phyloP scores from a whole-genome alignment of 768 basidiomycete genomes.

The Russula dissimulans region DNA sequence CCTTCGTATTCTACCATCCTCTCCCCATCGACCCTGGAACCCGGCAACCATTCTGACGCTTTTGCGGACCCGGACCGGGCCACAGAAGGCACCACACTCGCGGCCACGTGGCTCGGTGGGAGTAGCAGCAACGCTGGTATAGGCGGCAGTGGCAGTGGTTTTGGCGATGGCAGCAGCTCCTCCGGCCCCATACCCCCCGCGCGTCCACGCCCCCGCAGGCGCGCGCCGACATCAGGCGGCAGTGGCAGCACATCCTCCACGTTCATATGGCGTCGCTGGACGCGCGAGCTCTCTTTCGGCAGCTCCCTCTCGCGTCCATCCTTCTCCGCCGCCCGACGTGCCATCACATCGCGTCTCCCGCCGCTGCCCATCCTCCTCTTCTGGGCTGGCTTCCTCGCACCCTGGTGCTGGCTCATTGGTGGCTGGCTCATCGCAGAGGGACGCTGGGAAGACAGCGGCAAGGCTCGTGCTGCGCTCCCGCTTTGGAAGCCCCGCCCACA shows the following conservation, averaged over 20 bases:
- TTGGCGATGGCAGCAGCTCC: neutral
- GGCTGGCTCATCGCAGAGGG: slow-evolving; percentile 48
- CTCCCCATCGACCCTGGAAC: neutral
- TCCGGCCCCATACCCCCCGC: neutral
- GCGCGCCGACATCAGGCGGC: slow-evolving; percentile 15
- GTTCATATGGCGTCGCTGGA: slow-evolving; percentile 26
- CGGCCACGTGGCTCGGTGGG: neutral
- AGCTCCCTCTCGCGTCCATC: slow-evolving; percentile 10
- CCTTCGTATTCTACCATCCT: slow-evolving; percentile 3
- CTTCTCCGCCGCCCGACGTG: slow-evolving; percentile 9
- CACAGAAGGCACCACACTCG: slow-evolving; percentile 1
- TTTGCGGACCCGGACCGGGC: neutral
- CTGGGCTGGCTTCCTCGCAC: slow-evolving; percentile 65
- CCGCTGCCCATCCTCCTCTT: slow-evolving; percentile 40
- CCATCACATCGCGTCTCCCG: slow-evolving; percentile 5
- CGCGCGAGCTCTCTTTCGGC: slow-evolving; percentile 21
- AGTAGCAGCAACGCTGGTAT: neutral
- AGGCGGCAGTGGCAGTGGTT: neutral
- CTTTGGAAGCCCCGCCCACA: slow-evolving; percentile 5
- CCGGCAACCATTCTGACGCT: neutral
- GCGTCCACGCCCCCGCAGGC: slow-evolving; percentile 3
- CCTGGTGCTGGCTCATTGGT: slow-evolving; percentile 68
- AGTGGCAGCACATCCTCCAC: slow-evolving; percentile 17
- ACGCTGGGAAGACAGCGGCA: slow-evolving; percentile 35
- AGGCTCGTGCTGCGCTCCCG: slow-evolving; percentile 34